These are phyloP conservation scores for Hansenula sp. DNA, from an alignment of 1,139 yeast species.

Conservation along the genomic window DNA sequence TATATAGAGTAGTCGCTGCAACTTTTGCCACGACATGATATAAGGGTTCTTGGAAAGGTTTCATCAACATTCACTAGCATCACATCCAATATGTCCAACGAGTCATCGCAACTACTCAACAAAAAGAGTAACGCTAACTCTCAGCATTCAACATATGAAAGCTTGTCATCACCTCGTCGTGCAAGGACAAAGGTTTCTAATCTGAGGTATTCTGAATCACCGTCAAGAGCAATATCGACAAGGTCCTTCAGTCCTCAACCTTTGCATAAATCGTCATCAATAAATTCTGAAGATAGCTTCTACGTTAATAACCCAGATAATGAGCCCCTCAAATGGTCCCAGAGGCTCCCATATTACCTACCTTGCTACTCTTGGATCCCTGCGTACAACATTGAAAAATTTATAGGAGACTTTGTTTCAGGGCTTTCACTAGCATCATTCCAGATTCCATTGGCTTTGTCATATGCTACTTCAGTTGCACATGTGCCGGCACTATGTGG, in stretches of 20 bases:
- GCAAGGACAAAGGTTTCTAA: slow-evolving; percentile 17
- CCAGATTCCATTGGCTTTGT: slow-evolving; percentile 84
- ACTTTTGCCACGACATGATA: background rate
- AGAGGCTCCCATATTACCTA: slow-evolving; percentile 59
- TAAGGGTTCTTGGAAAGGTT: background rate
- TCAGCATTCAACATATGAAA: slow-evolving; percentile 10
- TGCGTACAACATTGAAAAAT: slow-evolving; percentile 45
- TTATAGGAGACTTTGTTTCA: slow-evolving; percentile 76
- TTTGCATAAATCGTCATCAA: slow-evolving; percentile 8
- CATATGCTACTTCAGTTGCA: slow-evolving; percentile 88
- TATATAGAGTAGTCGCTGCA: too few species aligned
- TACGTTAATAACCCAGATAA: slow-evolving; percentile 25
- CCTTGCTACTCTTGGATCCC: slow-evolving; percentile 83
- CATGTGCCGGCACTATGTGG: slow-evolving; percentile 90
- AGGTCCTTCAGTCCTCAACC: slow-evolving; percentile 5
- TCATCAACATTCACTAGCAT: background rate
- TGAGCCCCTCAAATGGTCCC: slow-evolving; percentile 7
- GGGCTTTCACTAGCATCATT: slow-evolving; percentile 89
- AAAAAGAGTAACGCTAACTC: slow-evolving; percentile 3
- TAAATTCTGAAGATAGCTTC: slow-evolving; percentile 9
- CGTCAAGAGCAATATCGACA: background rate
- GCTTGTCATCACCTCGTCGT: slow-evolving; percentile 13
- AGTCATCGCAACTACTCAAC: slow-evolving; percentile 8
- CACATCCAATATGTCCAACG: slow-evolving; percentile 4
- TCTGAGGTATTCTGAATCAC: slow-evolving; percentile 4